phyloP scores from a whole-genome alignment of 2,329 filamentous ascomycete species.

The Aspergillus thermomutatus region DNA sequence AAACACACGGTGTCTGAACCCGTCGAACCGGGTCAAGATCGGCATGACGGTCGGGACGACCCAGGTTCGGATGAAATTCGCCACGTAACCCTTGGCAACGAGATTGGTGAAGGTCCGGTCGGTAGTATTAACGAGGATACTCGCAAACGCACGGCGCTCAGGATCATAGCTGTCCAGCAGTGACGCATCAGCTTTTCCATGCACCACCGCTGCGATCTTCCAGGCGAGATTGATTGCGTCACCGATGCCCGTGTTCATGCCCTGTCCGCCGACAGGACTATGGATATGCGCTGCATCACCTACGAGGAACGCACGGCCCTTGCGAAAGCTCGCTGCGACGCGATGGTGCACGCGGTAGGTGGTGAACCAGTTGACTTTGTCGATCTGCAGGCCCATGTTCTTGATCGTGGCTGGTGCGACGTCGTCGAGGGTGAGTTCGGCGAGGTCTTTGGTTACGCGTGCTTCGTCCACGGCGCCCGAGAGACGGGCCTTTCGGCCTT shows the following conservation, averaged over 20 bases:
- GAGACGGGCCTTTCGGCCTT: conserved; percentile 21
- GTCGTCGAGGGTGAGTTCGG: conserved; percentile 30
- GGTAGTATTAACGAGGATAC: conserved; percentile 41
- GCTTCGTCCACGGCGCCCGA: conserved; percentile 22
- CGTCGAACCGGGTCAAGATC: conserved; percentile 18
- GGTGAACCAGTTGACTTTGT: conserved; percentile 39
- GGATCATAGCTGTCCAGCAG: conserved; percentile 49
- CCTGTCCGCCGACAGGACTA: conserved; percentile 54
- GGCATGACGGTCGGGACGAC: conserved; percentile 38
- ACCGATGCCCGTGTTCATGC: conserved; percentile 57
- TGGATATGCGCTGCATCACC: conserved; percentile 59
- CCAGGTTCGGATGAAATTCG: conserved; percentile 39
- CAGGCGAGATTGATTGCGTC: conserved; percentile 55
- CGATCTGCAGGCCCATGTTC: conserved; percentile 21
- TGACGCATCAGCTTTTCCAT: conserved; percentile 33
- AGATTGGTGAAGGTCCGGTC: conserved; percentile 42
- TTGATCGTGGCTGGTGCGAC: conserved; percentile 21
- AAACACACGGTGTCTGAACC: conserved; percentile 24
- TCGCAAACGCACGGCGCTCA: conserved; percentile 49
- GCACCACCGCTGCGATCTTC: conserved; percentile 50
- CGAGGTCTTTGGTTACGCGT: conserved; percentile 13
- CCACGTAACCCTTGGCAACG: conserved; percentile 37
- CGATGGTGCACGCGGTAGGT: conserved; percentile 47
- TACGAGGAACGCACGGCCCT: conserved; percentile 51
- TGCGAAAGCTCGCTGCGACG: conserved; percentile 42